Conservation (phyloP, 495 filamentous ascomycete genomes). For the Talaromyces wortmannii region DNA sequence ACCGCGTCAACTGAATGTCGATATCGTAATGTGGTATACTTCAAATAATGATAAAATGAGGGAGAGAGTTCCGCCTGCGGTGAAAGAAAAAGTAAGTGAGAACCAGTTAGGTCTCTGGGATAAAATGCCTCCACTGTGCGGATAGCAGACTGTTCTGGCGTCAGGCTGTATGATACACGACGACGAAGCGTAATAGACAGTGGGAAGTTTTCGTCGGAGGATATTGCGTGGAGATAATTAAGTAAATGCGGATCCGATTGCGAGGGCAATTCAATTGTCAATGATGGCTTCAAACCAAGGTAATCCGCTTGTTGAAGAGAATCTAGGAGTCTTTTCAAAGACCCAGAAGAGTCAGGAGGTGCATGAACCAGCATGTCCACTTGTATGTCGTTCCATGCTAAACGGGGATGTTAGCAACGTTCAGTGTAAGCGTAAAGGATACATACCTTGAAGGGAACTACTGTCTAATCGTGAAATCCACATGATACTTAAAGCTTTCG, state of each 20-base stretch:
- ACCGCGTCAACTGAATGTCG: conserved; percentile 51
- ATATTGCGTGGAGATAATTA: conserved; percentile 51
- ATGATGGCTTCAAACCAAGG: conserved; percentile 54
- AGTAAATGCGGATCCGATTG: conserved; percentile 54
- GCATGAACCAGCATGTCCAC: conserved; percentile 76
- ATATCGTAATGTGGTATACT: conserved; percentile 67
- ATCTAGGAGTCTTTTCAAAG: conserved; percentile 62
- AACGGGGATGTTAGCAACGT: conserved; percentile 5
- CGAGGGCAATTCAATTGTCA: conserved; percentile 75
- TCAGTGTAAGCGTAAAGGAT: not conserved
- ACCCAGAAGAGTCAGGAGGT: conserved; percentile 58
- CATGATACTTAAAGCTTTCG: conserved; percentile 50
- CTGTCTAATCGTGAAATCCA: conserved; percentile 76
- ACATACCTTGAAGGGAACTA: conserved; percentile 55
- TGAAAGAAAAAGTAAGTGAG: conserved; percentile 72
- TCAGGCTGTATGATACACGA: conserved; percentile 52
- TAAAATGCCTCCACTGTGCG: conserved; percentile 78
- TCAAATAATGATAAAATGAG: conserved; percentile 75
- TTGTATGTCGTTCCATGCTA: conserved; percentile 67
- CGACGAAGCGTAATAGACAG: conserved; percentile 58
- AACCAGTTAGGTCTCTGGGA: conserved; percentile 50
- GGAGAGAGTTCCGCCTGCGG: conserved; percentile 68
- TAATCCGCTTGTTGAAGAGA: conserved; percentile 72
- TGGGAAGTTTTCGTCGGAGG: conserved; percentile 53
- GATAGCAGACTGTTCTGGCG: conserved; percentile 55